Evolutionary conservation across 345 rosid species (phyloP).

Genomic region (Pistacia atlantica): DNA sequence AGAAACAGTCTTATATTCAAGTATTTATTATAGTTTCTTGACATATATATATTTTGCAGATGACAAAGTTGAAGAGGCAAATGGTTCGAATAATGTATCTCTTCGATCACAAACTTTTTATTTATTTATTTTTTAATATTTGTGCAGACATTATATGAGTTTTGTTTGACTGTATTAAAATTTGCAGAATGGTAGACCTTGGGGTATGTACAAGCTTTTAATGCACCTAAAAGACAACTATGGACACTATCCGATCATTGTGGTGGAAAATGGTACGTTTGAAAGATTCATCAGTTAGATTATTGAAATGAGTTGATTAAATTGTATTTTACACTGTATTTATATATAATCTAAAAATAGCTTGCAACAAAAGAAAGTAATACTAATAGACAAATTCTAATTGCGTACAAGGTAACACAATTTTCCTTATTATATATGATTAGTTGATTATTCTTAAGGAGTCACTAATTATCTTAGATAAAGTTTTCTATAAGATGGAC

Average conservation of each 20-base stretch:
- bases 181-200: slow-evolving; percentile 34
- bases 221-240: slow-evolving; percentile 52
- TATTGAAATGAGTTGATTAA: too few species aligned
- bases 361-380: too few species aligned
- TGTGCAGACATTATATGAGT: not conserved
- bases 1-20: too few species aligned
- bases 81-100: slow-evolving; percentile 35
- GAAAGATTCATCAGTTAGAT: not conserved
- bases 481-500: too few species aligned
- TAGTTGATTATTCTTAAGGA: too few species aligned
- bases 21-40: not conserved
- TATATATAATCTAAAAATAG: too few species aligned
- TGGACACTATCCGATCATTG: slow-evolving; percentile 38
- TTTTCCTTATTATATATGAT: too few species aligned
- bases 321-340: too few species aligned
- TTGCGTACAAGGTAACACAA: too few species aligned
- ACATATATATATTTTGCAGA: slow-evolving; percentile 29
- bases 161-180: not conserved
- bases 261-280: slow-evolving; percentile 53
- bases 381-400: too few species aligned
- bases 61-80: slow-evolving; percentile 39
- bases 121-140: not conserved
- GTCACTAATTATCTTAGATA: too few species aligned
- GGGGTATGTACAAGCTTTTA: slow-evolving; percentile 56
- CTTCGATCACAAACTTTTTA: too few species aligned